Conservation (phyloP, 2,329 filamentous ascomycete species). For the Aspergillus quadrilineatus region DNA sequence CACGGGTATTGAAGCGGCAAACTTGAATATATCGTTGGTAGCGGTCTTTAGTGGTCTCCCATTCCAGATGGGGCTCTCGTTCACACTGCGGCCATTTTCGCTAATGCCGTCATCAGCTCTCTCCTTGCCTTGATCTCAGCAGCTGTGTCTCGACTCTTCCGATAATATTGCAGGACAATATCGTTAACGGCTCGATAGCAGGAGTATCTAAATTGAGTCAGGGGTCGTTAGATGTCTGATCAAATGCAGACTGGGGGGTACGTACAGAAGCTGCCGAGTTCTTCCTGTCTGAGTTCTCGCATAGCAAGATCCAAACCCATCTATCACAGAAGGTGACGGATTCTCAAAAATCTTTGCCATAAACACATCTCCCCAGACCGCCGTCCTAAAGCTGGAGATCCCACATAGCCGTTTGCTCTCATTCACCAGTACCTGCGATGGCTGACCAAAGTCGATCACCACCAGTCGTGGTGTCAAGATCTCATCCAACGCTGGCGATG, state of each 20-base stretch:
- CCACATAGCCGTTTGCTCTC: conserved; percentile 50
- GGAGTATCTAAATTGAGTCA: conserved; percentile 32
- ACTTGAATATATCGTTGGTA: too few relatives aligned
- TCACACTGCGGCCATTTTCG: conserved; percentile 28
- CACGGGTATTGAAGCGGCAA: too few relatives aligned
- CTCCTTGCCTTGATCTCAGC: conserved; percentile 40
- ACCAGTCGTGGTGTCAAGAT: conserved; percentile 54
- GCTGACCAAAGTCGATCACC: conserved; percentile 49
- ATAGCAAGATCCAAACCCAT: conserved; percentile 34
- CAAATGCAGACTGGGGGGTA: neutral
- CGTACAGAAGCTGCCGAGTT: conserved; percentile 38
- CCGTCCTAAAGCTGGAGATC: conserved; percentile 53
- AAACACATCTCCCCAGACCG: conserved; percentile 57
- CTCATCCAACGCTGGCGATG: conserved; percentile 49
- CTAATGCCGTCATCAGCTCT: conserved; percentile 32
- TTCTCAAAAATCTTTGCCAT: conserved; percentile 53
- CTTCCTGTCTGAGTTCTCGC: conserved; percentile 26
- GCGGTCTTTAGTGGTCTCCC: too few relatives aligned
- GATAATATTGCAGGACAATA: conserved; percentile 42
- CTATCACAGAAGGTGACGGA: conserved; percentile 35
- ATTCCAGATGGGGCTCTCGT: neutral
- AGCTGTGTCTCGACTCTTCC: conserved; percentile 31
- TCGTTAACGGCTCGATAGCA: conserved; percentile 40
- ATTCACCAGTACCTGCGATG: conserved; percentile 54
- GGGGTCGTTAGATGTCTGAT: neutral